Conservation (phyloP, 176 grass and related monocot genomes). For the Carex cristatella region DNA sequence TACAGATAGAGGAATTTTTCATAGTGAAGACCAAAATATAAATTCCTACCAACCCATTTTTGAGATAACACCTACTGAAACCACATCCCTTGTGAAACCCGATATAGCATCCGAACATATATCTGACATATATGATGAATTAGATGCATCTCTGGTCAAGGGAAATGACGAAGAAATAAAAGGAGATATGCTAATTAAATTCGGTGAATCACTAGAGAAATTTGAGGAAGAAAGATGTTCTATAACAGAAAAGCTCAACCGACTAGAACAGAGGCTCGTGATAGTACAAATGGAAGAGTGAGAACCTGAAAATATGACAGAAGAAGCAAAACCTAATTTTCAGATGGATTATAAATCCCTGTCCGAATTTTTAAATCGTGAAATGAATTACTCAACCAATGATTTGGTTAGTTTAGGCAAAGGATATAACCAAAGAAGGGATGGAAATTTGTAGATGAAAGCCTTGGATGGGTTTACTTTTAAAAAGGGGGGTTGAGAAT, state of each 20-base stretch:
- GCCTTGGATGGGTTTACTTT: neutral
- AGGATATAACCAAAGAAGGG: neutral
- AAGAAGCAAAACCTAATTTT: neutral
- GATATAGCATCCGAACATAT: neutral
- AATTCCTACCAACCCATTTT: neutral
- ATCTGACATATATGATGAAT: neutral
- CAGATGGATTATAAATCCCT: constrained; percentile 3
- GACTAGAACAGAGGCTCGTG: neutral
- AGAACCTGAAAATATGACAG: neutral
- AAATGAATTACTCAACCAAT: constrained; percentile 20
- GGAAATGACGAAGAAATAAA: neutral
- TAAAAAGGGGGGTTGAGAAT: neutral
- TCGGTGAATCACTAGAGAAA: neutral
- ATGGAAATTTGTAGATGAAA: neutral
- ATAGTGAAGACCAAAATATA: neutral
- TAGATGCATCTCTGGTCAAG: neutral
- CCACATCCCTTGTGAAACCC: neutral
- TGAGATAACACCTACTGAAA: neutral
- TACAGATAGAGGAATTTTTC: neutral
- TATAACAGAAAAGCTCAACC: constrained; percentile 4
- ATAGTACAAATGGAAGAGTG: neutral
- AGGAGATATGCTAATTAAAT: neutral
- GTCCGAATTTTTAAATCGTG: neutral
- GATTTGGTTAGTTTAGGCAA: constrained; percentile 24
- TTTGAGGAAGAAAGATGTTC: constrained; percentile 11